Conservation (phyloP, 2,329 filamentous ascomycete genomes). For the Xylariaceae sp. region DNA sequence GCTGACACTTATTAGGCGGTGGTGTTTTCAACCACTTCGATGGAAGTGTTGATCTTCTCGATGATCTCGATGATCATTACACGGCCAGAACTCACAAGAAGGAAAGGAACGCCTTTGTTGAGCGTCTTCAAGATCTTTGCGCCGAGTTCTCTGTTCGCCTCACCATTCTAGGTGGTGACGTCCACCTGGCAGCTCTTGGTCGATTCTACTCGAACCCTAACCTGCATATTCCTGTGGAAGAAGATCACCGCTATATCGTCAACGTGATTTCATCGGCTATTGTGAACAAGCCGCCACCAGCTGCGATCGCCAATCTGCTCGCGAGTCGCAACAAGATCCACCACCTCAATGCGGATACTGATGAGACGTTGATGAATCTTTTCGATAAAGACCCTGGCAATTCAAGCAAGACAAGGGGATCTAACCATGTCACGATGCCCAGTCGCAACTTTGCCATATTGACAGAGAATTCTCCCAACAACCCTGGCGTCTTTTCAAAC, state of each 20-base stretch:
- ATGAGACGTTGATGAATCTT: slow-evolving; percentile 89
- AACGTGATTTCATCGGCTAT: slow-evolving; percentile 94
- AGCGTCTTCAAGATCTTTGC: slow-evolving; percentile 76
- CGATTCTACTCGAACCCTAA: slow-evolving; percentile 91
- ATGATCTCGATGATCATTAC: slow-evolving; percentile 94
- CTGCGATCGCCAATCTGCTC: slow-evolving; percentile 81
- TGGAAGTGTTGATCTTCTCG: slow-evolving; percentile 84
- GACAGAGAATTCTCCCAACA: slow-evolving; percentile 73
- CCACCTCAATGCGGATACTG: slow-evolving; percentile 65
- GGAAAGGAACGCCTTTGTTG: slow-evolving; percentile 73
- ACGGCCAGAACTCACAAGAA: slow-evolving; percentile 87
- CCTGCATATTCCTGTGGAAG: slow-evolving; percentile 67
- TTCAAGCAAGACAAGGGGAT: slow-evolving; percentile 64
- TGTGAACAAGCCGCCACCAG: slow-evolving; percentile 87
- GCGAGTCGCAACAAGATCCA: slow-evolving; percentile 83
- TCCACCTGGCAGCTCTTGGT: slow-evolving; percentile 85
- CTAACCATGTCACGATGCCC: slow-evolving; percentile 84
- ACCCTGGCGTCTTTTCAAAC: slow-evolving; percentile 29
- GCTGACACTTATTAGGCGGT: slow-evolving; percentile 46
- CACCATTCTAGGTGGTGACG: slow-evolving; percentile 89
- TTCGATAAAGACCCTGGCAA: slow-evolving; percentile 84
- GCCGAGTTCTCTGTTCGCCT: slow-evolving; percentile 82
- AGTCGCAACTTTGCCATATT: slow-evolving; percentile 91
- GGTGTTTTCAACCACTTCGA: slow-evolving; percentile 92
- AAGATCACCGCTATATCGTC: slow-evolving; percentile 89